Conservation (phyloP, 2,329 filamentous ascomycete genomes). For the Aspergillus ibericus region DNA sequence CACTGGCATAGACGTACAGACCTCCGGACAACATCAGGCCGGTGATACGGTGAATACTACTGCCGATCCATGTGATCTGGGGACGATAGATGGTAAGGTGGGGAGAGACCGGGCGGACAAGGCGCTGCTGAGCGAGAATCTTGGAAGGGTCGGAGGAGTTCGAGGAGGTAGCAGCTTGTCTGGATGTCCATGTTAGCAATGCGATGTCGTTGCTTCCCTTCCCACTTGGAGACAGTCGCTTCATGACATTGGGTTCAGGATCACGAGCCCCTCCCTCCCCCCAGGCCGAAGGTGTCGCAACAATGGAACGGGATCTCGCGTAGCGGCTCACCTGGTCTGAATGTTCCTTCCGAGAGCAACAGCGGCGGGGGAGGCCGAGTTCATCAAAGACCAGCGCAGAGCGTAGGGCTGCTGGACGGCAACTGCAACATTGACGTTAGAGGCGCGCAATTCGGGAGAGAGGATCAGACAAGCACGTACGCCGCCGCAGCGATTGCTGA, state of each 20-base stretch:
- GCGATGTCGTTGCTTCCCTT: neutral
- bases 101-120: constrained; percentile 76
- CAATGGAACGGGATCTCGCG: neutral
- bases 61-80: constrained; percentile 80
- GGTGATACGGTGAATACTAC: constrained; percentile 80
- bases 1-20: constrained; percentile 76
- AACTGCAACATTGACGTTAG: constrained; percentile 37
- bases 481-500: constrained; percentile 50
- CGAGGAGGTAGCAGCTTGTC: constrained; percentile 31
- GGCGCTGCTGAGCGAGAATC: constrained; percentile 79
- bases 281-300: neutral
- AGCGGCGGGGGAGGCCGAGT: constrained; percentile 45
- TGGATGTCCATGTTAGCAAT: constrained; percentile 19
- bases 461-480: constrained; percentile 37
- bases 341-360: constrained; percentile 44
- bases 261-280: neutral
- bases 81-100: constrained; percentile 84
- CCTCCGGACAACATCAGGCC: constrained; percentile 68
- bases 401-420: constrained; percentile 46
- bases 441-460: constrained; percentile 18
- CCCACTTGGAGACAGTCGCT: neutral
- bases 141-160: constrained; percentile 37
- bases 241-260: neutral
- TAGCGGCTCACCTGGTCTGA: constrained; percentile 45
- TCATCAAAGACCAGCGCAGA: constrained; percentile 44